Percentiles rank a stretch among this genome's conserved stretches.
Conservation (phyloP, 2,329 filamentous ascomycete species). For the Fusarium sp. region DNA sequence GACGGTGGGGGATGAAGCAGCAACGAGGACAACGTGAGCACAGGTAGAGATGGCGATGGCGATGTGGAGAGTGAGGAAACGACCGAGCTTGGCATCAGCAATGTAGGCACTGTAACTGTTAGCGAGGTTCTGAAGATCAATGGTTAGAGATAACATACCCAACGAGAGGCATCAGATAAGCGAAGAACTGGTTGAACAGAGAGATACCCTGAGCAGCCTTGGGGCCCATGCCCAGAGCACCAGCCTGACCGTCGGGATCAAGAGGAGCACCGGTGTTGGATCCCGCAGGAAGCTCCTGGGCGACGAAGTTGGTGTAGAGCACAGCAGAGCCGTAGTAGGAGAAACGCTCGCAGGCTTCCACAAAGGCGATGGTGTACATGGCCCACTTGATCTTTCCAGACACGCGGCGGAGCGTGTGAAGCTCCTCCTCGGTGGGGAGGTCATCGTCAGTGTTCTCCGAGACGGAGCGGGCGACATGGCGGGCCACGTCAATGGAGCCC, state of each 20-base stretch:
- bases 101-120: conserved; percentile 58
- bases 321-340: conserved; percentile 81
- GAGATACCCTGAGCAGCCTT: conserved; percentile 64
- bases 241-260: conserved; percentile 54
- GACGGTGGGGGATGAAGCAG: conserved; percentile 73
- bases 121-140: neutral
- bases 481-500: conserved; percentile 50
- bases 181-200: conserved; percentile 72
- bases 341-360: conserved; percentile 82
- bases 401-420: conserved; percentile 71
- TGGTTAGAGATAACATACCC: conserved; percentile 57
- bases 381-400: conserved; percentile 74
- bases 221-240: conserved; percentile 71
- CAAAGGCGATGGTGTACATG: conserved; percentile 77
- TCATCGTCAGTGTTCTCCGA: conserved; percentile 50
- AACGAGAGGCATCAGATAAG: conserved; percentile 70
- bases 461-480: conserved; percentile 47
- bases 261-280: conserved; percentile 66
- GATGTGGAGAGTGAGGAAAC: conserved; percentile 79
- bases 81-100: conserved; percentile 79
- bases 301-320: conserved; percentile 77
- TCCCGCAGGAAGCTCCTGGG: conserved; percentile 65
- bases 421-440: conserved; percentile 72
- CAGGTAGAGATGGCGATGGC: conserved; percentile 75
- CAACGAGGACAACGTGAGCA: conserved; percentile 75